Evolutionary conservation across 352 stramenopile genomes (phyloP).

Genomic region (Peronosclerospora sorghi): DNA sequence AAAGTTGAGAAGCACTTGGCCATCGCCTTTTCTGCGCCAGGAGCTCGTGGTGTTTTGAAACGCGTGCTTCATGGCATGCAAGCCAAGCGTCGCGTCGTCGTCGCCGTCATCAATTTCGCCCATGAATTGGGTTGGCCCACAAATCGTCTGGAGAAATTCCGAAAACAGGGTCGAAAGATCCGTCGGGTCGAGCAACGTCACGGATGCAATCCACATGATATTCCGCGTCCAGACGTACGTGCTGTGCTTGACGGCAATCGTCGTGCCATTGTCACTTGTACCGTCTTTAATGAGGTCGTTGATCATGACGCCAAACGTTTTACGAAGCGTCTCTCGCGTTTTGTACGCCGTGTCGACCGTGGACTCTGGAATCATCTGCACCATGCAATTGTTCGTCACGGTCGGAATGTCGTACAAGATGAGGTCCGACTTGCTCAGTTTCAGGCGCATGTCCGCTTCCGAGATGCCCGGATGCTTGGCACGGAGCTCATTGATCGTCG

Average conservation of each 20-base stretch:
- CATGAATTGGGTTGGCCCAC: slow-evolving; percentile 30
- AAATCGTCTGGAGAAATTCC: slow-evolving; percentile 41
- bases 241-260: slow-evolving; percentile 16
- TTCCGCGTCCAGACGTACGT: slow-evolving; percentile 24
- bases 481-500: slow-evolving; percentile 25
- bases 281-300: slow-evolving; percentile 33
- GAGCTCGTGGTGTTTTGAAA: slow-evolving; percentile 26
- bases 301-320: slow-evolving; percentile 36
- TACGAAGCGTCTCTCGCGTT: slow-evolving; percentile 35
- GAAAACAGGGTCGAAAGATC: slow-evolving; percentile 30
- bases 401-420: slow-evolving; percentile 36
- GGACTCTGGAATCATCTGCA: slow-evolving; percentile 14
- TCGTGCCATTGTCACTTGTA: slow-evolving; percentile 23
- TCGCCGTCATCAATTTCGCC: slow-evolving; percentile 35
- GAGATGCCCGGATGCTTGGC: slow-evolving; percentile 13
- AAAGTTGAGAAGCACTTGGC: slow-evolving; percentile 10
- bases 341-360: slow-evolving; percentile 12
- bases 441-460: slow-evolving; percentile 24
- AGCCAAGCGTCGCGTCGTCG: slow-evolving; percentile 19
- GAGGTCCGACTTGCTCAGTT: slow-evolving; percentile 29
- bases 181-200: slow-evolving; percentile 7
- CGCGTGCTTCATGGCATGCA: slow-evolving; percentile 22
- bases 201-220: background rate
- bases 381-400: slow-evolving; percentile 35
- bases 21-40: slow-evolving; percentile 14